Base-by-base conservation (phyloP, 1,139 yeast genomes). In the Kluyveromyces sp. region DNA sequence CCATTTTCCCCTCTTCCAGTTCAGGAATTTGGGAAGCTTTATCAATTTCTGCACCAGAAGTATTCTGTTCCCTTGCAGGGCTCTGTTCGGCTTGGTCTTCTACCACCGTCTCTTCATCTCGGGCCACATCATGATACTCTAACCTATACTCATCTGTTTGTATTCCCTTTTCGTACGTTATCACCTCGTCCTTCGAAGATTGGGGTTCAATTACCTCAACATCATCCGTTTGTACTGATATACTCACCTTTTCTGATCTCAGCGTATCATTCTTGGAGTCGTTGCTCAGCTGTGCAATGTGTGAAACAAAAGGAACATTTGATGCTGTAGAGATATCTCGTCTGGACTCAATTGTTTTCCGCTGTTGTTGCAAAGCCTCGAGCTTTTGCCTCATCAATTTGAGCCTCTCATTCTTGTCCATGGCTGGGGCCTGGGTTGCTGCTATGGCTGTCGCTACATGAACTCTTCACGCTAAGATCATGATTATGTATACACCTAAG, bases 81-180 rank as follows among this genome's bases (percentile, higher is more conserved):
- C 9, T 22, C 6, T 22, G 26, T 28, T 39, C 44, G 3, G 34
- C 44, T 12, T 29, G 11, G 12, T 19, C 34, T 12, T 32, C 36
- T 19, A 9, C 34, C 11, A 4, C 19, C 18, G 17, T 3, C 19
- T n/a, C 19, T 4, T 16, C 3, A 13, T n/a, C 19, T 8, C 15
- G 26, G 6, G 8, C 36, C 26, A 19, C 12, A 19, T 4, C 12
- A 2, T 33, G 26, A 19, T 17, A 4, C n/a, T 33, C 19, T 11
- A 12, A 8, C 4, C 9, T 13, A 12, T 33, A 35, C 15, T 35
- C 40, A 16, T 47, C 52, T 9, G 55, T 51, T 44, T 55, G 57
- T n/a, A 54, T 40, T 2, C 49, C 51, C 25, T 48, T 50, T 28
- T 55, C 57, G 41, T 52, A 55, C 1, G 57, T 54, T n/a, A 49